Evolutionary conservation across 345 rosid genomes (phyloP), one percentile per base, ranked within the genome.

Genomic region (Lumnitzera racemosa): DNA sequence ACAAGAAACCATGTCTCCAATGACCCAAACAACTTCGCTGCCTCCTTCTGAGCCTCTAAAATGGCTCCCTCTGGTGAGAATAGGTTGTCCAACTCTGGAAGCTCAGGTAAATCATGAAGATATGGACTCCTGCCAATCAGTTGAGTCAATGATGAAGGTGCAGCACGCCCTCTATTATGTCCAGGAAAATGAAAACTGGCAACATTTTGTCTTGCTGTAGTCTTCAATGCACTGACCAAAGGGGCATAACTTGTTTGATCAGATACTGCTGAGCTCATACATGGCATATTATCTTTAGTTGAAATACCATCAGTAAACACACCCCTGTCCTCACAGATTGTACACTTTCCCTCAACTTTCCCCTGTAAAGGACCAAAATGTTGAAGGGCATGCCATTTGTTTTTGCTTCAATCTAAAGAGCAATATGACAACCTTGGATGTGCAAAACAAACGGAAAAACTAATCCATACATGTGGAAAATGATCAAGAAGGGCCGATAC

Each of bases 161-260:
- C 82, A 5, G 84, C 89, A 23, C 57, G 72, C 1, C 89, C 89
- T 65, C 89, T 77, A 56, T 83, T 83, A 68, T 83, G 89, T 43
- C 89, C 89, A 23, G 86, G 89, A 62, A 84, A 84, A 64, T 81
- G 89, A 65, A 84, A 84, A 58, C 78, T 75, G 17, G 78, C 83
- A 25, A 63, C 86, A 61, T 75, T 71, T 70, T 65, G 65, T 59
- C 69, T 57, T 3, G 89, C 86, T 24, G 81, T 67, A 58, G 74
- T 54, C 72, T 75, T 67, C 61, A 84, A 54, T 12, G 86, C 89
- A 66, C 66, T 61, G 51, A 81, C 81, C 25, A 84, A 70, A 14
- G 89, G 86, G 57, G 84, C 68, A 12, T 24, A 57, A 41, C 29
- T 58, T 36, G 53, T 57, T 24, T 12, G 57, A 46, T 27, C 56